Percentiles rank a stretch among this genome's conserved stretches.
Evolutionary conservation across 495 filamentous ascomycete genomes (phyloP).

Genomic region (Podospora didyma): DNA sequence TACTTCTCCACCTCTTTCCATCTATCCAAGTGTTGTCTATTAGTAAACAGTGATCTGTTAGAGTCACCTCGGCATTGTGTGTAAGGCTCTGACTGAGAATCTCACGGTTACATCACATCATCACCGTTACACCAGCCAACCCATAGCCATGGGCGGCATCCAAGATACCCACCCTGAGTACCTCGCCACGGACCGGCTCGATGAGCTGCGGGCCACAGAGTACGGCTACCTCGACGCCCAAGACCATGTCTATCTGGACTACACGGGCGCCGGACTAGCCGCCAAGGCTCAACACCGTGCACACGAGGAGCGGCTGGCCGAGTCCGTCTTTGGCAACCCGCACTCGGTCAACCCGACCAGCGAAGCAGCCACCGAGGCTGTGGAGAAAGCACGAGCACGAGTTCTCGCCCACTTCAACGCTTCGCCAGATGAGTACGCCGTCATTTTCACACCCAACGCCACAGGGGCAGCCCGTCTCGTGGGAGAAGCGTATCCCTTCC

Average conservation of each 20-base stretch:
- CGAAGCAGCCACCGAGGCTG: conserved; percentile 37
- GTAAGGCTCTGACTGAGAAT: no score
- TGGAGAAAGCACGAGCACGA: conserved; percentile 43
- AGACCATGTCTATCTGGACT: conserved; percentile 34
- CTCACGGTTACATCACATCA: not conserved
- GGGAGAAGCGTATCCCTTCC: conserved; percentile 39
- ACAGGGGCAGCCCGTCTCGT: conserved; percentile 57
- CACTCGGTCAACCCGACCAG: conserved; percentile 53
- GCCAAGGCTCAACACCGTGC: conserved; percentile 22
- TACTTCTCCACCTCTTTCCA: no score
- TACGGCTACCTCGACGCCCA: conserved; percentile 30
- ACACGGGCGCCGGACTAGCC: conserved; percentile 30
- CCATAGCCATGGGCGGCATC: not conserved
- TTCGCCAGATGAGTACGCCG: conserved; percentile 51
- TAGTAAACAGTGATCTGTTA: no score
- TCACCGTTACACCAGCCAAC: not conserved
- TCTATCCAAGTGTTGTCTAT: no score
- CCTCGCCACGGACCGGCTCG: conserved; percentile 18
- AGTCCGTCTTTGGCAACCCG: conserved; percentile 54
- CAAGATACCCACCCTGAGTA: conserved; percentile 25
- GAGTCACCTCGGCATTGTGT: no score
- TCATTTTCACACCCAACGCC: conserved; percentile 61
- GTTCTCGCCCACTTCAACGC: conserved; percentile 54
- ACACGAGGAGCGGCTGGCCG: conserved; percentile 19
- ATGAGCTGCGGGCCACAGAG: conserved; percentile 22